phyloP scores from a whole-genome alignment of 495 filamentous ascomycete genomes.

The Rhypophila decipiens region DNA sequence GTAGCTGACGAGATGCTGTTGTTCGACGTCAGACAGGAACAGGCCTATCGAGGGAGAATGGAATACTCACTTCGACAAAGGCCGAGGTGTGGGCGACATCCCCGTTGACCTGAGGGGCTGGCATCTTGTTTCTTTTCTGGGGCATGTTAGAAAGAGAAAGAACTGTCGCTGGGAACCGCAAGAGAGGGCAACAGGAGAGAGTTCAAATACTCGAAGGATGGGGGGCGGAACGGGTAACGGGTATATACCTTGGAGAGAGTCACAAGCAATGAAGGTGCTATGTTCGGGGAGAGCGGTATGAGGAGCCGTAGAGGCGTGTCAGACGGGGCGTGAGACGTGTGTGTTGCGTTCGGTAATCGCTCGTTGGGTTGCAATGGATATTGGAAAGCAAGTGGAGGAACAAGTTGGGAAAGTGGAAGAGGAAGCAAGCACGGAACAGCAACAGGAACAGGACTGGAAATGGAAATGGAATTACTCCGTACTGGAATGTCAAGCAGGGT shows the following conservation, averaged over 20 bases:
- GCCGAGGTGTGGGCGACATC: slow-evolving; percentile 21
- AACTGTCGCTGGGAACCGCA: too few relatives aligned
- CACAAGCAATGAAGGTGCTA: neutral
- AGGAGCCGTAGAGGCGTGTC: too few relatives aligned
- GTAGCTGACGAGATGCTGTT: slow-evolving; percentile 76
- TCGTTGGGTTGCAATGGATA: too few relatives aligned
- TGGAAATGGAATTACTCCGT: too few relatives aligned
- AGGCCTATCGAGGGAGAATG: neutral
- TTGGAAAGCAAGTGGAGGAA: neutral
- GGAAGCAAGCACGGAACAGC: too few relatives aligned
- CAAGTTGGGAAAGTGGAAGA: neutral
- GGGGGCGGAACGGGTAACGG: neutral
- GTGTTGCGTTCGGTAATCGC: too few relatives aligned
- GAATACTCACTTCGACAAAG: slow-evolving; percentile 19
- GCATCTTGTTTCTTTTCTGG: slow-evolving; percentile 17
- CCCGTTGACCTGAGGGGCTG: slow-evolving; percentile 20
- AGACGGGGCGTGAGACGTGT: too few relatives aligned
- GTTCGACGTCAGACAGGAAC: slow-evolving; percentile 5
- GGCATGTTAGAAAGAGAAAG: slow-evolving; percentile 8
- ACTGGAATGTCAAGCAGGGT: too few relatives aligned
- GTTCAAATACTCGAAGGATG: neutral
- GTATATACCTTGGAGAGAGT: neutral
- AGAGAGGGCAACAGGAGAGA: too few relatives aligned
- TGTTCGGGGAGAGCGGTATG: neutral
- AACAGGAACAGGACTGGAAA: too few relatives aligned